Evolutionary conservation across 164 flowering plant genomes (phyloP), one percentile per base, ranked within the genome.

Genomic region (Cinnamomum micranthum): DNA sequence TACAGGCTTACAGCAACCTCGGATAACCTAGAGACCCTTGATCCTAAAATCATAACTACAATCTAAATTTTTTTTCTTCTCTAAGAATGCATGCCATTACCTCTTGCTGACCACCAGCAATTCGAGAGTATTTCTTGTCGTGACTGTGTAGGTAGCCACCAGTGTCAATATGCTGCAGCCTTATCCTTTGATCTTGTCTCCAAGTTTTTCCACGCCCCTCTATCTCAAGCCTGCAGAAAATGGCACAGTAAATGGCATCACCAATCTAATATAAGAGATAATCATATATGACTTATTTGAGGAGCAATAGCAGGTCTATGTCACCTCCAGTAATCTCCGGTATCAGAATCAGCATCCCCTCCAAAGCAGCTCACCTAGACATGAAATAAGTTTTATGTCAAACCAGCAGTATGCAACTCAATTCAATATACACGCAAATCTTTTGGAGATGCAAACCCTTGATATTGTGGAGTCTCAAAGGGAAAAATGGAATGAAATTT

Each of bases 101-200:
- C 98, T 95, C 98, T 77, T 94, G 99, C 82, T 95, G 99, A 28
- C 99, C 98, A 11, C 98, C 99, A 73, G 97, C 97, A 76, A 95
- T 92, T 27, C 99, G 83, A 23, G 77, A 63, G 86, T 93, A 95
- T 75, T 94, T 95, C 90, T 95, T 94, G 87, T 92, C 87, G 74
- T 95, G 99, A 75, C 97, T 95, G 68, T 95, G 99, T 20, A 95
- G 86, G 75, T 91, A 94, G 69, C 97, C 97, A 52, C 86, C 81
- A 19, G 98, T 95, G 75, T 94, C 98, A 25, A 93, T 85, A 76
- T 95, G 99, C 65, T 86, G 92, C 79, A 96, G 94, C 75, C 99
- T 90, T 76, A 96, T 68, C 81, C 88, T 91, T 81, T 96, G 98
- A 70, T 96, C 92, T 87, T 96, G 97, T 82, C 80, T 92, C 99